These are phyloP conservation scores for Penicillium parvum DNA, from an alignment of 495 filamentous ascomycete genomes.

Conservation along the genomic window DNA sequence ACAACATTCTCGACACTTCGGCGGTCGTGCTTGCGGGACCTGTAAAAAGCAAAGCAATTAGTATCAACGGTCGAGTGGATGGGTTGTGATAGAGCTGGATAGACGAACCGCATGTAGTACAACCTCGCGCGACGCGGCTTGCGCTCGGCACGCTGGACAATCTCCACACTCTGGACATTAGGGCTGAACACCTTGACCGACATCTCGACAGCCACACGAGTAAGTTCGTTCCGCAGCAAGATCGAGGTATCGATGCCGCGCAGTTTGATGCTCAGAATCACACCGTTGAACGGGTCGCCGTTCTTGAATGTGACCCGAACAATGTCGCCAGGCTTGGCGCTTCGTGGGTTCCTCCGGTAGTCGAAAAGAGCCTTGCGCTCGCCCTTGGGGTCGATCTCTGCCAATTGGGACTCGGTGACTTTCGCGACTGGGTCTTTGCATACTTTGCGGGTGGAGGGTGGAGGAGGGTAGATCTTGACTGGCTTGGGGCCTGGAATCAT, in stretches of 20 bases:
- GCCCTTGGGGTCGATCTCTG: constrained; percentile 74
- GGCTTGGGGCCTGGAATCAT: constrained; percentile 33
- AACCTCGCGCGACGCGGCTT: constrained; percentile 82
- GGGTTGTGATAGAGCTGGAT: constrained; percentile 18
- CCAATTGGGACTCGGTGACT: constrained; percentile 62
- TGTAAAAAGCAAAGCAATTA: constrained; percentile 17
- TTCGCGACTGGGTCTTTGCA: constrained; percentile 59
- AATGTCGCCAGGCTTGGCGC: constrained; percentile 77
- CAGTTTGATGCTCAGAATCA: constrained; percentile 77
- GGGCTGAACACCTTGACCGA: constrained; percentile 92
- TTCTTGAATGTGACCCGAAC: constrained; percentile 78
- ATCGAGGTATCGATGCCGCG: constrained; percentile 82
- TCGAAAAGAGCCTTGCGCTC: constrained; percentile 77
- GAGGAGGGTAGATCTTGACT: constrained; percentile 52
- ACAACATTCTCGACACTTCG: constrained; percentile 71
- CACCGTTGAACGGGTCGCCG: constrained; percentile 87
- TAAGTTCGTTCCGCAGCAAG: constrained; percentile 76
- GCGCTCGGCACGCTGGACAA: constrained; percentile 81
- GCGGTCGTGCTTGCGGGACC: constrained; percentile 62
- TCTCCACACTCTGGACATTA: constrained; percentile 84
- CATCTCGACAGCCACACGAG: constrained; percentile 90
- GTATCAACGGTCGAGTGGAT: not conserved
- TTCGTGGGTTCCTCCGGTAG: constrained; percentile 63
- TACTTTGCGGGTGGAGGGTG: constrained; percentile 35
- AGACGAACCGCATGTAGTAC: constrained; percentile 81